phyloP scores from a whole-genome alignment of 2,329 filamentous ascomycete species.

The Botrytis cinerea region DNA sequence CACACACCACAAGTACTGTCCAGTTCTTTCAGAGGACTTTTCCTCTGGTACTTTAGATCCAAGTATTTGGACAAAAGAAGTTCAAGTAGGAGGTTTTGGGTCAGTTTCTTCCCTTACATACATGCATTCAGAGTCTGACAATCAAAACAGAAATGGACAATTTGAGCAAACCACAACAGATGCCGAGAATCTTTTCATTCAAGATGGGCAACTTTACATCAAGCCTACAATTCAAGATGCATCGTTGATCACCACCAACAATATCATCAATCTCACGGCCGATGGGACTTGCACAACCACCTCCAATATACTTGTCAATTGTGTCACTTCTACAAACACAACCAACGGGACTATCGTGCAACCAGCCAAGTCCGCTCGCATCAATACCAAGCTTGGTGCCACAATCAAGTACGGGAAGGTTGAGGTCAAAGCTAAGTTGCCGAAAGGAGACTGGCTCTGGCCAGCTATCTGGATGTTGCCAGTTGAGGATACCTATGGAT shows the following conservation, averaged over 20 bases:
- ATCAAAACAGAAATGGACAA: slow-evolving; percentile 65
- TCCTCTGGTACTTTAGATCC: slow-evolving; percentile 38
- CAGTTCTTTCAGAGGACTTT: slow-evolving; percentile 56
- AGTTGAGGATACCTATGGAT: slow-evolving; percentile 68
- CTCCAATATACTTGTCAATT: slow-evolving; percentile 58
- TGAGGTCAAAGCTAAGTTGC: slow-evolving; percentile 76
- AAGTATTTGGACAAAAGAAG: slow-evolving; percentile 51
- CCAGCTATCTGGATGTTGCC: slow-evolving; percentile 93
- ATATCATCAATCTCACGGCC: slow-evolving; percentile 65
- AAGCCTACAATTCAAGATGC: slow-evolving; percentile 76
- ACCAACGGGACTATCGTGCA: slow-evolving; percentile 78
- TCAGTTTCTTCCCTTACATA: slow-evolving; percentile 53
- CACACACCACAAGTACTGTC: slow-evolving; percentile 72
- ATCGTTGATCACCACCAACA: slow-evolving; percentile 64
- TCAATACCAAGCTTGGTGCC: slow-evolving; percentile 73
- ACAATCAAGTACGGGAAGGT: slow-evolving; percentile 79
- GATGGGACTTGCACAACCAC: slow-evolving; percentile 63
- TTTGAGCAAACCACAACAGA: slow-evolving; percentile 74
- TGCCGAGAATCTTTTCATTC: slow-evolving; percentile 73
- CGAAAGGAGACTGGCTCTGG: slow-evolving; percentile 83
- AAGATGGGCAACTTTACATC: slow-evolving; percentile 70
- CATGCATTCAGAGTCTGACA: not conserved
- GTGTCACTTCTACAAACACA: slow-evolving; percentile 71
- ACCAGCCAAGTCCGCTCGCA: slow-evolving; percentile 74
- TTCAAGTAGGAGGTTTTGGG: slow-evolving; percentile 46